Conservation (phyloP, 2,329 filamentous ascomycete species). For the Ophiostoma populinum region DNA sequence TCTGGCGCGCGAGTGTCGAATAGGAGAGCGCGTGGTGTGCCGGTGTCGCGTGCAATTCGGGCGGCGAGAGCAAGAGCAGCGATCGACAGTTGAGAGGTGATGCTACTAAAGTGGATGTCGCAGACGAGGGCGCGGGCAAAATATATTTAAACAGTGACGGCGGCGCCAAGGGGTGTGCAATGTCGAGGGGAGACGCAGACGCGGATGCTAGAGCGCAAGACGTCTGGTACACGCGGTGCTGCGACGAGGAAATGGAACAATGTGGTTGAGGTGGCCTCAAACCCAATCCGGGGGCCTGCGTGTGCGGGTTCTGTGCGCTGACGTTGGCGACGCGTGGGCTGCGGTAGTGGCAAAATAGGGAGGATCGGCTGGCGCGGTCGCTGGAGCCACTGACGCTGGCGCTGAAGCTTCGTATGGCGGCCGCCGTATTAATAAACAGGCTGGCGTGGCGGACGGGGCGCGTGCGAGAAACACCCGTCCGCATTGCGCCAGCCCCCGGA, state of each 20-base stretch:
- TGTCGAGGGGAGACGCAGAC: background rate
- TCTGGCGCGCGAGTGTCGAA: no score
- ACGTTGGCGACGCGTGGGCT: background rate
- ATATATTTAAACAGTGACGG: no score
- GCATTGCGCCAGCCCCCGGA: slow-evolving; percentile 2
- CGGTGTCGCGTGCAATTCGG: no score
- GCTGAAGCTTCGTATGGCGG: slow-evolving; percentile 1
- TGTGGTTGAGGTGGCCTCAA: slow-evolving; percentile 20
- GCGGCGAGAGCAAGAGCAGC: no score
- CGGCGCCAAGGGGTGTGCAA: no score
- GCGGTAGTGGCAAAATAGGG: background rate
- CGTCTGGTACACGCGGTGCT: slow-evolving; percentile 17
- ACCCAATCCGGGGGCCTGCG: slow-evolving; percentile 12
- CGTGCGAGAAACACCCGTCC: background rate
- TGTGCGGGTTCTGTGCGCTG: no score
- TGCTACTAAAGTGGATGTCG: no score
- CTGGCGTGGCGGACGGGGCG: slow-evolving; percentile 1
- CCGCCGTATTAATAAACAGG: background rate
- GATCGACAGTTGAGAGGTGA: no score
- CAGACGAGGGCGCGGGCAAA: no score
- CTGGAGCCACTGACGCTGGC: background rate
- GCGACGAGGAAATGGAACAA: slow-evolving; percentile 5
- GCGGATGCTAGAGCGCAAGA: slow-evolving; percentile 7
- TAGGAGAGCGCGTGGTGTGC: no score
- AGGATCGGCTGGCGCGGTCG: slow-evolving; percentile 2